A percentile compares a stretch with the other conserved stretches of the same genome.
Conservation (phyloP, 768 basidiomycete genomes). For the Astraeus odoratus region DNA sequence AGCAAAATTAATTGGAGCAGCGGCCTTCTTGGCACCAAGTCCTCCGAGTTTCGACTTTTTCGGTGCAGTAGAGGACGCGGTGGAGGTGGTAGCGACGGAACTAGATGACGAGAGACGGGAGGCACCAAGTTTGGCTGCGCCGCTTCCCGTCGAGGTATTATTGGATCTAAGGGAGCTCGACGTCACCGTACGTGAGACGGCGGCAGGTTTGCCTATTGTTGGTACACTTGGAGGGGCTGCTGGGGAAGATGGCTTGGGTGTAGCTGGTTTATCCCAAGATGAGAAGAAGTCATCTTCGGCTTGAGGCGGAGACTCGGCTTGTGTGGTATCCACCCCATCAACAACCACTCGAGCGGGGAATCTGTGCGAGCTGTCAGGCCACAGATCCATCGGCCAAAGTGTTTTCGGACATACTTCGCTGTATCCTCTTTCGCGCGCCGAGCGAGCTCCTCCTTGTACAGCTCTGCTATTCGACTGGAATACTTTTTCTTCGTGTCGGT, state of each 20-base stretch:
- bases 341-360: slow-evolving; percentile 71
- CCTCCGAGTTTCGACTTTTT: slow-evolving; percentile 70
- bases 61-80: slow-evolving; percentile 28
- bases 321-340: slow-evolving; percentile 64
- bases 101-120: slow-evolving; percentile 38
- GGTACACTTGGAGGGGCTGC: slow-evolving; percentile 49
- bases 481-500: slow-evolving; percentile 88
- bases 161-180: slow-evolving; percentile 54
- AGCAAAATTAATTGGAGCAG: slow-evolving; percentile 81
- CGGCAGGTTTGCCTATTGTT: slow-evolving; percentile 46
- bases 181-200: slow-evolving; percentile 54
- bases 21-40: slow-evolving; percentile 84
- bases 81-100: slow-evolving; percentile 21
- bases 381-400: background rate
- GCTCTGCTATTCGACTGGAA: slow-evolving; percentile 69
- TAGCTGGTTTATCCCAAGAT: slow-evolving; percentile 85
- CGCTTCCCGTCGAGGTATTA: slow-evolving; percentile 23
- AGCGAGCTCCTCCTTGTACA: slow-evolving; percentile 90
- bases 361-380: slow-evolving; percentile 34
- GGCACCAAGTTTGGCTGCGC: slow-evolving; percentile 33
- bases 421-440: slow-evolving; percentile 73
- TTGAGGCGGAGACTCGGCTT: slow-evolving; percentile 35
- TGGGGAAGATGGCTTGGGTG: slow-evolving; percentile 46
- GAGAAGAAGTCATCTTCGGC: slow-evolving; percentile 93
- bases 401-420: slow-evolving; percentile 41